These are phyloP conservation scores for Wickerhamomyces alni DNA, from an alignment of 805 yeast species.

Conservation along the genomic window DNA sequence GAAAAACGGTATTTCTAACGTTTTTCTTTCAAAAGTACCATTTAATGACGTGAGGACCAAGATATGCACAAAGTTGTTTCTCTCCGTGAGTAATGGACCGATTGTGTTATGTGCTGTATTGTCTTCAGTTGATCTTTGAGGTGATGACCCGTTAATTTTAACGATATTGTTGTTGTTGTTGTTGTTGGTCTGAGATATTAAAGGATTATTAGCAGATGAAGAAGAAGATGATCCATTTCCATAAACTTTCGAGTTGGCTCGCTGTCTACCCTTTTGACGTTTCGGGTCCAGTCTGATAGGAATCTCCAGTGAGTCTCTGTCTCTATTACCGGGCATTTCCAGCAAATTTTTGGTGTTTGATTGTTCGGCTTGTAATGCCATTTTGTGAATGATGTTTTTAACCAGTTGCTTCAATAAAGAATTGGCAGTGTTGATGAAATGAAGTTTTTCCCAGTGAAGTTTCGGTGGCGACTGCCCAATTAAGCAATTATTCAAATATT, in stretches of 20 bases:
- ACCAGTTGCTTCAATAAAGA: too few species aligned
- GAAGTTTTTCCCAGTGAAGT: too few species aligned
- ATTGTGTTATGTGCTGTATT: background rate
- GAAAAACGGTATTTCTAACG: conserved; percentile 66
- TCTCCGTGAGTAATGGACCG: background rate
- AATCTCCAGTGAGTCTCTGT: background rate
- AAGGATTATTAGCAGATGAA: background rate
- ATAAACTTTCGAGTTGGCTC: conserved; percentile 10
- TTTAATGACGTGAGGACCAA: conserved; percentile 74
- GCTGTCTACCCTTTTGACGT: background rate
- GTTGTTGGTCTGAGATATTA: too few species aligned
- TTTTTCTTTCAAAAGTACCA: conserved; percentile 76
- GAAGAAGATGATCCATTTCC: conserved; percentile 2
- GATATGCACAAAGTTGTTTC: conserved; percentile 39
- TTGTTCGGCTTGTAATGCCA: background rate
- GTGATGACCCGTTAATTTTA: too few species aligned
- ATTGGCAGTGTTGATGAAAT: too few species aligned
- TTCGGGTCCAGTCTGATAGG: background rate
- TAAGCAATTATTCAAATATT: too few species aligned
- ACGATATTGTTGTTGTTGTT: too few species aligned
- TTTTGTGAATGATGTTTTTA: background rate
- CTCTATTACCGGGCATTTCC: background rate
- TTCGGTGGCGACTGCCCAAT: too few species aligned
- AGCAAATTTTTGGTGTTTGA: background rate
- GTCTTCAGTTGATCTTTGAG: background rate